Base-by-base conservation (phyloP, 352 stramenopile genomes). In the Pythium phragmitis region DNA sequence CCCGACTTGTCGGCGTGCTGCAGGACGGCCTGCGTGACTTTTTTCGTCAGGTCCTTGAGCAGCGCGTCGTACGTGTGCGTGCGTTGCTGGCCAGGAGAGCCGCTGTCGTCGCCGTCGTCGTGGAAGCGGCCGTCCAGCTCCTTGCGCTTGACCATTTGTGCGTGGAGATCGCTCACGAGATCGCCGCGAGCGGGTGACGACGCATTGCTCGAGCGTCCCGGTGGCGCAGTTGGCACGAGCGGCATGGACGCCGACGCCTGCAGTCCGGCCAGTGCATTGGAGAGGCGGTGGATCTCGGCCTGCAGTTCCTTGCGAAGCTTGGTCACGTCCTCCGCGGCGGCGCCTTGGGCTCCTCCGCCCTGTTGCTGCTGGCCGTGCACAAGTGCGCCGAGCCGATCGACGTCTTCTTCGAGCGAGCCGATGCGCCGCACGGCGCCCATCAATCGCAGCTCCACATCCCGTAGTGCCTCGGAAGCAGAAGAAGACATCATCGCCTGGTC, bases 41-140 rank as follows among this genome's bases (percentile, higher is more conserved):
- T 94, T 58, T 92, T 91, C 11, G 78, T 89, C 30, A 94, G 69
- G 65, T 91, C 84, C 47, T 86, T 83, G 51, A 92, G 73, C 37
- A 90, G 79, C 8, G 72, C 73, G 54, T 94, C 84, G 69, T 91
- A 90, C 34, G 87, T 76, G 34, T 39, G 34, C 48, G 89, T 78
- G 39, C 76, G 79, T 30, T 30, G 26, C 54, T 86, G 78, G 6
- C 60, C 70, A 33, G 41, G 61, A 4, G 28, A 26, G 33, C 48
- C 60, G 34, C 21, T 47, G 3, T 50, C 56, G 1, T 61, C 57
- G 59, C 78, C 57, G 7, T 73, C 78, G 2, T 82, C 66, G 7
- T 72, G 63, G 51, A 88, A 74, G 36, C 70, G 74, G 0, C 75
- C 75, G 33, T 88, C 76, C 16, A 88, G 54, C 28, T 87, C 79